A percentile compares a stretch with the other conserved stretches of the same genome.
phyloP scores from a whole-genome alignment of 2,329 filamentous ascomycete genomes.

The Coniochaeta ligniaria region DNA sequence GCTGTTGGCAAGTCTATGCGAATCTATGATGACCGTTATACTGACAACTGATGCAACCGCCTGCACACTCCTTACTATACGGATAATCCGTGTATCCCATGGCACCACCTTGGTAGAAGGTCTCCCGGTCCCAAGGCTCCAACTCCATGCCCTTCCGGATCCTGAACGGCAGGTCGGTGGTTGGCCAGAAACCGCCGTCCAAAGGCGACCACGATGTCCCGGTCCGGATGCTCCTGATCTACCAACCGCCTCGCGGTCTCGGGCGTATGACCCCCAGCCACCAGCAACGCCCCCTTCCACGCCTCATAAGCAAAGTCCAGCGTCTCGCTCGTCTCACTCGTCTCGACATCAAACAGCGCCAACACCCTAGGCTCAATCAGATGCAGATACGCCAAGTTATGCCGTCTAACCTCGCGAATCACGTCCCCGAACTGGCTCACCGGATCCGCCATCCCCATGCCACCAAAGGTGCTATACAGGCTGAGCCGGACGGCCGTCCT shows the following conservation, averaged over 20 bases:
- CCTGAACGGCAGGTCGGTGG: constrained; percentile 32
- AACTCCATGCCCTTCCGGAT: constrained; percentile 24
- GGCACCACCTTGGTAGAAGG: constrained; percentile 27
- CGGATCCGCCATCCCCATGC: too few relatives aligned
- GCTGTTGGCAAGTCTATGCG: neutral
- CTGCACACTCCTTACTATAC: constrained; percentile 15
- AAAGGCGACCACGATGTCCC: constrained; percentile 22
- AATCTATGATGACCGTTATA: neutral
- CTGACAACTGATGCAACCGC: neutral
- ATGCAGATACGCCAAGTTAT: too few relatives aligned
- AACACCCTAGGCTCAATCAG: constrained; percentile 40
- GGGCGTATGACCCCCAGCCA: constrained; percentile 15
- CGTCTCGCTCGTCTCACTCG: constrained; percentile 28
- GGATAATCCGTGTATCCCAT: constrained; percentile 27
- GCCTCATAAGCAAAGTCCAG: constrained; percentile 17
- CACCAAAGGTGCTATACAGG: too few relatives aligned
- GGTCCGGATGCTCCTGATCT: too few relatives aligned
- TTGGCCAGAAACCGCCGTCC: constrained; percentile 32
- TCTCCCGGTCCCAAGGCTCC: constrained; percentile 21
- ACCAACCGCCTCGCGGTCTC: too few relatives aligned
- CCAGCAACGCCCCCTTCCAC: too few relatives aligned
- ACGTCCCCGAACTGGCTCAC: too few relatives aligned
- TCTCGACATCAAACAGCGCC: constrained; percentile 17
- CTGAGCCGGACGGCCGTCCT: too few relatives aligned
- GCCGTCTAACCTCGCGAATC: too few relatives aligned